A percentile compares a stretch with the other conserved stretches of the same genome.
phyloP scores from a whole-genome alignment of 768 basidiomycete genomes.

The Panaeolus cyanescens region DNA sequence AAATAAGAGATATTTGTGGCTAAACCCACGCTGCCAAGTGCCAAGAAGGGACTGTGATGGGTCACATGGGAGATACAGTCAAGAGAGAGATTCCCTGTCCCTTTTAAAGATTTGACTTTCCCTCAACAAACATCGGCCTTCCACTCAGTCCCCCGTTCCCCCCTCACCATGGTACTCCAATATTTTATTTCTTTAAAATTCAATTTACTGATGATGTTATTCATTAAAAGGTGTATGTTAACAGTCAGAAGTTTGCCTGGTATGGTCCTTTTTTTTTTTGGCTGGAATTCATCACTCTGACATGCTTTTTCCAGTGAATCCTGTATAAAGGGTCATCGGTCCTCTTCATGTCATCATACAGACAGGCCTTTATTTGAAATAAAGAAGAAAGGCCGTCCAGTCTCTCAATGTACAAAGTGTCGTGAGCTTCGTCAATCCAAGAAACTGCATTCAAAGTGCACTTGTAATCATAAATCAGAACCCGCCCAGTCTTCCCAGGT shows the following conservation, averaged over 20 bases:
- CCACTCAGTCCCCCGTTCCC: background rate
- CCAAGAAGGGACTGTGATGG: constrained; percentile 7
- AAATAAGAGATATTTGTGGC: constrained; percentile 9
- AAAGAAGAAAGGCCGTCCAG: constrained; percentile 90
- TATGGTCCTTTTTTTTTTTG: constrained; percentile 28
- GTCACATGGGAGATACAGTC: constrained; percentile 17
- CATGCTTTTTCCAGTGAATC: constrained; percentile 61
- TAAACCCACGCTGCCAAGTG: constrained; percentile 22
- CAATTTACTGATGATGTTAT: constrained; percentile 4
- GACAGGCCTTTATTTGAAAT: constrained; percentile 92
- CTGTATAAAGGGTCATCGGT: constrained; percentile 94
- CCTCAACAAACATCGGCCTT: background rate
- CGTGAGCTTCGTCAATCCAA: constrained; percentile 80
- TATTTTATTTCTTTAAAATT: background rate
- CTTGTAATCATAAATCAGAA: constrained; percentile 52
- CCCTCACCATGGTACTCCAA: background rate
- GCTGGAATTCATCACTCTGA: constrained; percentile 5
- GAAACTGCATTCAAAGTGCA: constrained; percentile 82
- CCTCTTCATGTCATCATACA: constrained; percentile 83
- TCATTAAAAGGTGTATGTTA: constrained; percentile 61
- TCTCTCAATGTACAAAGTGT: constrained; percentile 88
- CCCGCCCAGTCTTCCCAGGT: constrained; percentile 29
- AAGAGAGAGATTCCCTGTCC: background rate
- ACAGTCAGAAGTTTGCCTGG: constrained; percentile 80
- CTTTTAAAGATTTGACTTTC: constrained; percentile 6